Conservation (phyloP, 768 basidiomycete species). For the Lentinula detonsa region DNA sequence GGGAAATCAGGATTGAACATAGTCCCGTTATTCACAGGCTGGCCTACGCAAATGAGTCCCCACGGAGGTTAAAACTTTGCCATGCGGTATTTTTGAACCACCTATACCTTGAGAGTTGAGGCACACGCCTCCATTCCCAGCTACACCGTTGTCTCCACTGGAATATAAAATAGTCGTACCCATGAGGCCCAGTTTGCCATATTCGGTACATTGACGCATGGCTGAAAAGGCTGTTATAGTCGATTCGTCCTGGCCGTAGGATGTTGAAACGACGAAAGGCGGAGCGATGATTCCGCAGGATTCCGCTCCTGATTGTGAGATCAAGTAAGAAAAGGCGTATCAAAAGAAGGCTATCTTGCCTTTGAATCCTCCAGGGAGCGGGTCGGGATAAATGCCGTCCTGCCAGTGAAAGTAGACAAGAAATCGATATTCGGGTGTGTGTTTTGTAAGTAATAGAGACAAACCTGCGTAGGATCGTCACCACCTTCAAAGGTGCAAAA, state of each 20-base stretch:
- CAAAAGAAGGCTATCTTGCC: conserved; percentile 15
- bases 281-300: conserved; percentile 30
- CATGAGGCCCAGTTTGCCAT: conserved; percentile 29
- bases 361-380: conserved; percentile 27
- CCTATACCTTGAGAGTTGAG: conserved; percentile 13
- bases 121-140: conserved; percentile 23
- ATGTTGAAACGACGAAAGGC: conserved; percentile 29
- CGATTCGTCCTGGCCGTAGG: conserved; percentile 28
- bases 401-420: neutral
- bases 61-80: neutral
- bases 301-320: conserved; percentile 19
- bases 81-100: neutral
- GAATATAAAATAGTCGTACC: conserved; percentile 31
- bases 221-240: conserved; percentile 24
- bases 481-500: conserved; percentile 43
- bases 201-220: conserved; percentile 29
- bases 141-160: conserved; percentile 30
- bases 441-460: neutral
- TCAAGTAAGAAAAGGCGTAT: neutral
- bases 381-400: conserved; percentile 39
- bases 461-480: conserved; percentile 26
- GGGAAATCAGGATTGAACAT: conserved; percentile 20
- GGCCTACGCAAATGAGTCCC: conserved; percentile 1
- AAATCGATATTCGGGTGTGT: neutral
- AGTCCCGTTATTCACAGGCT: conserved; percentile 11